These are phyloP conservation scores for Vitis vinifera DNA, from an alignment of 164 flowering plant genomes.

Conservation along the genomic window ASM3070453v1 NC_081811.1:27014501-27015000, in stretches of 20 bases:
- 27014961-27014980: too few species aligned
- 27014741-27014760: background rate
- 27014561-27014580: conserved; percentile 67
- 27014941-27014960: too few species aligned
- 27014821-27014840: background rate
- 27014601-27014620: conserved; percentile 83
- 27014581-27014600: conserved; percentile 78
- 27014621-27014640: conserved; percentile 79
- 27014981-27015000: too few species aligned
- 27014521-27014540: conserved; percentile 84
- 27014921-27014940: too few species aligned
- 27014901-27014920: too few species aligned
- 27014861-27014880: background rate
- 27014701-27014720: background rate
- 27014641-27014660: background rate
- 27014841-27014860: background rate
- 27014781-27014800: background rate
- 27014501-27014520: conserved; percentile 94
- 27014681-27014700: background rate
- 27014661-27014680: background rate
- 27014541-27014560: conserved; percentile 77
- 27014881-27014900: too few species aligned
- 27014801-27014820: background rate
- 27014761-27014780: background rate
- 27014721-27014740: background rate